A percentile compares a stretch with the other conserved stretches of the same genome.
phyloP scores from a whole-genome alignment of 805 yeast species.

The Saccharomycopsis sp. region DNA sequence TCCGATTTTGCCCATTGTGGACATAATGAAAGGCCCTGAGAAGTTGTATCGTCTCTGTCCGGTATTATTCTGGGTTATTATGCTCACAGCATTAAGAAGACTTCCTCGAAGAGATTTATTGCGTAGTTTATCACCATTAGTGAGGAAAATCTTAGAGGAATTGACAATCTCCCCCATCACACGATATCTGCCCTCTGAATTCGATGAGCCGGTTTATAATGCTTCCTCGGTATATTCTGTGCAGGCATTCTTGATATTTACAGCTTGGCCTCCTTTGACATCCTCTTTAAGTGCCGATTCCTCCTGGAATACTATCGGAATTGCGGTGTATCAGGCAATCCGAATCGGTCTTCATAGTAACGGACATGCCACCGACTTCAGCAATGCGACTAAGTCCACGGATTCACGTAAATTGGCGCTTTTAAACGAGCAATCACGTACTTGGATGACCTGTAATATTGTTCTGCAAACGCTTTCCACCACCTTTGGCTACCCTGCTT shows the following conservation, averaged over 20 bases:
- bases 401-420: slow-evolving; percentile 35
- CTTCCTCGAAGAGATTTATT: slow-evolving; percentile 41
- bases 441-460: slow-evolving; percentile 92
- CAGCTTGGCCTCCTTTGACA: slow-evolving; percentile 95
- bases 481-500: slow-evolving; percentile 91
- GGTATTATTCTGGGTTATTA: slow-evolving; percentile 87
- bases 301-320: slow-evolving; percentile 91
- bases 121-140: slow-evolving; percentile 55
- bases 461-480: slow-evolving; percentile 88
- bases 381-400: slow-evolving; percentile 31
- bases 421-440: slow-evolving; percentile 70
- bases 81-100: slow-evolving; percentile 77
- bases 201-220: slow-evolving; percentile 75
- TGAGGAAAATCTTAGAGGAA: slow-evolving; percentile 76
- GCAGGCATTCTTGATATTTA: slow-evolving; percentile 82
- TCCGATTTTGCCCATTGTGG: slow-evolving; percentile 82
- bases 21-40: slow-evolving; percentile 76
- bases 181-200: slow-evolving; percentile 70
- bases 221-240: slow-evolving; percentile 91
- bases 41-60: slow-evolving; percentile 74
- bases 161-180: slow-evolving; percentile 88
- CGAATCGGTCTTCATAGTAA: slow-evolving; percentile 87
- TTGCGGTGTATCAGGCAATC: slow-evolving; percentile 88
- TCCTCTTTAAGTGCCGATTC: slow-evolving; percentile 94
- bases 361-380: slow-evolving; percentile 52